Conservation (phyloP, 805 yeast species). For the Kregervanrija delftensis region DNA sequence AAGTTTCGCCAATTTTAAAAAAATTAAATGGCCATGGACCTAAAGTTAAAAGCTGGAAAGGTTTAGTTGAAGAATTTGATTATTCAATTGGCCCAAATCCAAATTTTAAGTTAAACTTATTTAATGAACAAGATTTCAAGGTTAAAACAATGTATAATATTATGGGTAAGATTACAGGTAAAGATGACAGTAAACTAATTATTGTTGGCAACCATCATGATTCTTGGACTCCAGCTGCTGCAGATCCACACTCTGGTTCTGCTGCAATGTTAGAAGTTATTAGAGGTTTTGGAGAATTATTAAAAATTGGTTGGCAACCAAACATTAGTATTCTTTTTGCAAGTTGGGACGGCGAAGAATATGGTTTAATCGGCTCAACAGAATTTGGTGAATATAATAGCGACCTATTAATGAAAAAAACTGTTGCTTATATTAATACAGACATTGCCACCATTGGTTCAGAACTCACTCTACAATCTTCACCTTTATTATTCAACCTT, state of each 20-base stretch:
- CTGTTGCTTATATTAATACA: constrained; percentile 61
- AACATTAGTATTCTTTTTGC: constrained; percentile 61
- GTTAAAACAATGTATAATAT: constrained; percentile 58
- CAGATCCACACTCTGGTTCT: constrained; percentile 73
- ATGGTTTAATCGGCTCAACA: constrained; percentile 68
- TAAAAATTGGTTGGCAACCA: constrained; percentile 63
- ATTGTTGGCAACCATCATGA: constrained; percentile 74
- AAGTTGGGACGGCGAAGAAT: constrained; percentile 80
- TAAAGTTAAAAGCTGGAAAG: constrained; percentile 25
- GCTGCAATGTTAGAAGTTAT: constrained; percentile 60
- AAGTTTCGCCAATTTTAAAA: constrained; percentile 55
- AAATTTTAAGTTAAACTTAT: constrained; percentile 41
- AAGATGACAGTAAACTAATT: constrained; percentile 42
- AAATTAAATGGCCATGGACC: constrained; percentile 54
- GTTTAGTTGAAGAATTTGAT: constrained; percentile 31
- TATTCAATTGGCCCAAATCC: constrained; percentile 32
- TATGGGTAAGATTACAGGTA: constrained; percentile 54
- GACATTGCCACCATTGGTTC: constrained; percentile 62
- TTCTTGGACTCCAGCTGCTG: constrained; percentile 76
- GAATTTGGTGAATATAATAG: constrained; percentile 66
- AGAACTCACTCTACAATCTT: constrained; percentile 42
- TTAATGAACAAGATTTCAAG: constrained; percentile 54
- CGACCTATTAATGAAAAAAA: constrained; percentile 37
- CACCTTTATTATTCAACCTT: constrained; percentile 50
- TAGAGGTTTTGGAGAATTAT: constrained; percentile 47